Conservation (phyloP, 2,329 filamentous ascomycete genomes). For the Trichoderma sp. region DNA sequence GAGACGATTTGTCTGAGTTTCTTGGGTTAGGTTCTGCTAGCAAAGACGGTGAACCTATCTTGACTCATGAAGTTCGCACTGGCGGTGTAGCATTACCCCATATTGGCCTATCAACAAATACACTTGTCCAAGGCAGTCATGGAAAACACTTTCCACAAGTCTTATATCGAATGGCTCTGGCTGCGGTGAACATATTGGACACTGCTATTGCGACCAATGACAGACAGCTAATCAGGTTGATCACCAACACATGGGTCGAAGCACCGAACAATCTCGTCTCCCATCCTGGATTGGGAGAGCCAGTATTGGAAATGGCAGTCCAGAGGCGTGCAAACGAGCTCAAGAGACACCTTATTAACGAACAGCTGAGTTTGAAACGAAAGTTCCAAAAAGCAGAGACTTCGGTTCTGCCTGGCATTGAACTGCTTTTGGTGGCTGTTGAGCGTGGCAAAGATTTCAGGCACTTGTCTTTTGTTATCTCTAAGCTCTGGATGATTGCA, state of each 20-base stretch:
- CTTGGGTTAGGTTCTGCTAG: neutral
- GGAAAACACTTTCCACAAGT: neutral
- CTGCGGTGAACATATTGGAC: constrained; percentile 3
- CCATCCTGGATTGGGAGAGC: neutral
- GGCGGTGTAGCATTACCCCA: neutral
- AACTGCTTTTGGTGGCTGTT: neutral
- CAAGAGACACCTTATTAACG: neutral
- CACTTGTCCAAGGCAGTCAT: neutral
- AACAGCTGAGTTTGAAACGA: neutral
- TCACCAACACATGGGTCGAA: neutral
- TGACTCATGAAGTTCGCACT: neutral
- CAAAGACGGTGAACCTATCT: neutral
- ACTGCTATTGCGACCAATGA: neutral
- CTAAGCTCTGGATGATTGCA: neutral
- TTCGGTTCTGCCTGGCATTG: neutral
- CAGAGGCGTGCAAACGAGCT: neutral
- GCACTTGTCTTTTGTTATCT: neutral
- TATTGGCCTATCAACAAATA: neutral
- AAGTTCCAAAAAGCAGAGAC: neutral
- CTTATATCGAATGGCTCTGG: neutral
- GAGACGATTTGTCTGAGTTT: neutral
- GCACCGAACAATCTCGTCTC: neutral
- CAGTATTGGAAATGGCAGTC: neutral
- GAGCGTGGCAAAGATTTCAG: neutral
- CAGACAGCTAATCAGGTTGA: neutral